A percentile compares a stretch with the other conserved stretches of the same genome.
Evolutionary conservation across 768 basidiomycete species (phyloP).

Genomic region (Leucocoprinus sp.): DNA sequence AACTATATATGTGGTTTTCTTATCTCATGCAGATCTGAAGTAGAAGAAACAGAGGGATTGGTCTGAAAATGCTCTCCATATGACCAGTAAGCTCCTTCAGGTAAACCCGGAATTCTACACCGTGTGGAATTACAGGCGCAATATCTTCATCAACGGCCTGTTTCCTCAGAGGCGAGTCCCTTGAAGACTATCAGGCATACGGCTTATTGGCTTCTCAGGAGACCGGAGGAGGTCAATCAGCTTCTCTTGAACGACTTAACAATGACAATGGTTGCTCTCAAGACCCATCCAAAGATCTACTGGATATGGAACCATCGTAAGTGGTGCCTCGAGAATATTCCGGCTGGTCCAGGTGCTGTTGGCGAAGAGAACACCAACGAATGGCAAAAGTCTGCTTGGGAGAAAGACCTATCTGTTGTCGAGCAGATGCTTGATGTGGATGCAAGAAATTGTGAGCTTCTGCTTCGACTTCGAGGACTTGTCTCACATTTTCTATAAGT

Average conservation of each 20-base stretch:
- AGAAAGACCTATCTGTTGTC: conserved; percentile 75
- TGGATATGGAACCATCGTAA: conserved; percentile 98
- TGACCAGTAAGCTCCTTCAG: conserved; percentile 70
- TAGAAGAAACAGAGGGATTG: conserved; percentile 69
- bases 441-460: conserved; percentile 78
- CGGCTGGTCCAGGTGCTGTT: conserved; percentile 52
- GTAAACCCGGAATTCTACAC: conserved; percentile 96
- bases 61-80: conserved; percentile 64
- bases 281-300: conserved; percentile 89
- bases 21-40: conserved; percentile 10
- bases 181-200: background rate
- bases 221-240: conserved; percentile 51
- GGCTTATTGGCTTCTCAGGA: conserved; percentile 13
- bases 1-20: conserved; percentile 1
- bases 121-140: conserved; percentile 88
- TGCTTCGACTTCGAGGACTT: conserved; percentile 2
- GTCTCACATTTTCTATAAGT: conserved; percentile 40
- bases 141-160: conserved; percentile 64
- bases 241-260: conserved; percentile 65
- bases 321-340: conserved; percentile 90
- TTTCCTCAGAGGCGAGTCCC: conserved; percentile 54
- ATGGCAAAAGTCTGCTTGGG: conserved; percentile 84
- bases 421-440: conserved; percentile 92
- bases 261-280: conserved; percentile 75
- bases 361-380: conserved; percentile 36